Percentiles rank a stretch among this genome's conserved stretches.
Evolutionary conservation across 345 rosid species (phyloP).

Genomic region (Lumnitzera littorea): DNA sequence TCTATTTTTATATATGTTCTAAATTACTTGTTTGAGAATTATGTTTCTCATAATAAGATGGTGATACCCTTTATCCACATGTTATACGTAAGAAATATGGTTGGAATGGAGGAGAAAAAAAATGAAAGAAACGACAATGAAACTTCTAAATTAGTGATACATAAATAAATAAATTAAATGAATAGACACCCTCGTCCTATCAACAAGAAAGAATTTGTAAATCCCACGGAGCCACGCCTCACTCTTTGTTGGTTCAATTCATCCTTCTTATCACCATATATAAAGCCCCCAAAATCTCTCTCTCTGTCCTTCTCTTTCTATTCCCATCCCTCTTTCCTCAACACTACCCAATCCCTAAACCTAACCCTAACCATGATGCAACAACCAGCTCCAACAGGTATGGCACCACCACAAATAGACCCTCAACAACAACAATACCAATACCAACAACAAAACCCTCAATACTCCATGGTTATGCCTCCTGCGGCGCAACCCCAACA

Average conservation of each 20-base stretch:
- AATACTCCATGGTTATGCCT: constrained; percentile 15
- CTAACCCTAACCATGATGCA: constrained; percentile 39
- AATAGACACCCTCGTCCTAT: too few relatives aligned
- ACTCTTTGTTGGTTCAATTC: background rate
- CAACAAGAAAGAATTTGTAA: too few relatives aligned
- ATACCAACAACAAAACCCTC: constrained; percentile 28
- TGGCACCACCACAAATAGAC: constrained; percentile 28
- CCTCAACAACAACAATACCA: constrained; percentile 40
- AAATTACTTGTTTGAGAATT: too few relatives aligned
- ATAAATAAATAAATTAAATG: too few relatives aligned
- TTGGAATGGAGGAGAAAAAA: too few relatives aligned
- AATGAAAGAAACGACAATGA: too few relatives aligned
- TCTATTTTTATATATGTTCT: too few relatives aligned
- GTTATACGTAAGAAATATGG: too few relatives aligned
- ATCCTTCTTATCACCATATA: constrained; percentile 1
- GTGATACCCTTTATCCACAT: too few relatives aligned
- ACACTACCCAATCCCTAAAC: background rate
- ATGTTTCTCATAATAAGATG: too few relatives aligned
- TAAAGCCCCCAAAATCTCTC: constrained; percentile 3
- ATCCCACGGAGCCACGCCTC: background rate
- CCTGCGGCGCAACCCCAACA: constrained; percentile 5
- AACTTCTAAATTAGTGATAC: too few relatives aligned
- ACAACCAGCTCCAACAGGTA: constrained; percentile 50
- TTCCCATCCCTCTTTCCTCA: constrained; percentile 7
- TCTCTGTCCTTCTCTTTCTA: constrained; percentile 8